A percentile compares a stretch with the other conserved stretches of the same genome.
Conservation (phyloP, 1,284 basidiomycete genomes). For the Inonotus hispidus region DNA sequence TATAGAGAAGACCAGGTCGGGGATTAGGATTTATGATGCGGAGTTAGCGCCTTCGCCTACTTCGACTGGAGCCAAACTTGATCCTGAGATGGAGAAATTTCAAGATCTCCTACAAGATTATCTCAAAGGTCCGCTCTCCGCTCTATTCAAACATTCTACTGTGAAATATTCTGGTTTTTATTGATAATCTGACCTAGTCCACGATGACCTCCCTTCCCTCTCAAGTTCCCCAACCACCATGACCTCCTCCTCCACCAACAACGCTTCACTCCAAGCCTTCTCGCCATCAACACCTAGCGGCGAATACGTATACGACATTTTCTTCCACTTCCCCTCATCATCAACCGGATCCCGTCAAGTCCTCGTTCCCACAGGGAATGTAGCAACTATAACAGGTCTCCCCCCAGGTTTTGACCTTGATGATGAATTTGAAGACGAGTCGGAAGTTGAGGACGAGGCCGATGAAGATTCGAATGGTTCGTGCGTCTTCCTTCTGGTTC, state of each 20-base stretch:
- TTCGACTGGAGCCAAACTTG: slow-evolving; percentile 28
- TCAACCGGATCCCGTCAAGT: no score
- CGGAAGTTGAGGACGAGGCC: slow-evolving; percentile 63
- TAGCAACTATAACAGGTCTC: slow-evolving; percentile 69
- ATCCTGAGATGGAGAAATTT: slow-evolving; percentile 69
- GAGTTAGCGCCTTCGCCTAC: slow-evolving; percentile 41
- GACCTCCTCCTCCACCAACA: no score
- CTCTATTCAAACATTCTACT: no score
- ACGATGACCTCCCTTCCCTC: slow-evolving; percentile 20
- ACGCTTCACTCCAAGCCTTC: neutral
- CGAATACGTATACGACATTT: slow-evolving; percentile 78
- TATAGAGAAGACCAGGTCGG: slow-evolving; percentile 28
- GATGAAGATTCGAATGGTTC: slow-evolving; percentile 78
- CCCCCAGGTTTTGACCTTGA: slow-evolving; percentile 50
- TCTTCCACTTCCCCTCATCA: slow-evolving; percentile 52
- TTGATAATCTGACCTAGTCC: slow-evolving; percentile 20
- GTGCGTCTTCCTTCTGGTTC: slow-evolving; percentile 22
- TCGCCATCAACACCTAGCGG: slow-evolving; percentile 22
- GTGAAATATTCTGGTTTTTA: no score
- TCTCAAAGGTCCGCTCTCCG: slow-evolving; percentile 52
- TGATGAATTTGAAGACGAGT: slow-evolving; percentile 38
- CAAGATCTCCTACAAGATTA: slow-evolving; percentile 67
- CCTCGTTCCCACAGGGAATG: slow-evolving; percentile 30
- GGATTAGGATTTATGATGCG: slow-evolving; percentile 69
- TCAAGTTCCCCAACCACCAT: slow-evolving; percentile 5